Base-by-base conservation (phyloP, 495 filamentous ascomycete genomes). In the Neurospora sp. region DNA sequence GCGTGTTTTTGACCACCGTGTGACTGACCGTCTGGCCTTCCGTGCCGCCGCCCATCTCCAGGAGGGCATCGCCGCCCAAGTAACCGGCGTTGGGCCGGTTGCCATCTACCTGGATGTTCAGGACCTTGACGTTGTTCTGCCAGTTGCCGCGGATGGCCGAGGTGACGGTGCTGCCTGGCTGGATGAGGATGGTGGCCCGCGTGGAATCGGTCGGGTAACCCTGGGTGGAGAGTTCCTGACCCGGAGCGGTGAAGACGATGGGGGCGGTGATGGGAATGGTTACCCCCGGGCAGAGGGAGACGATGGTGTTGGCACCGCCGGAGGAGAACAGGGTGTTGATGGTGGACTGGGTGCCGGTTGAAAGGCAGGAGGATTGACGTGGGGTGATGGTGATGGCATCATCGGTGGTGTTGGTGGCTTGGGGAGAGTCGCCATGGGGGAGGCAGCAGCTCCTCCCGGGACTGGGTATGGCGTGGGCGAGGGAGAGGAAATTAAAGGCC, bases 321-420 rank as follows among this genome's bases (percentile, higher is more conserved):
- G 66, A 31, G 13, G 62, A 69, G 21, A 75, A 59, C 7, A 71
- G 31, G 3, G 31, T 17, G 37, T 75, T 73, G 43, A 75, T 71
- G 37, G 71, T 66, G 13, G 59, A 31, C 5, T 72, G 62, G n/a
- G 34, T 34, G 71, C 73, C 73, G 71, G 24, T 74, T 71, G 38
- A 75, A 76, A 81, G 0, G 70, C 86, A 73, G 81, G 70, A 31
- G 24, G 24, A 28, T 31, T 62, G 48, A 62, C 48, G 48, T 24
- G 48, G 48, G 13, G 3, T 31, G 13, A 31, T 28, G 0, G 48
- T 28, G 10, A 3, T 62, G 48, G 24, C 10, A 31, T 62, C 48
- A 6, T 31, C 24, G 13, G 5, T 62, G 24, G 6, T 31, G 21
- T 54, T 54, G 45, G 10, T 24, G 48, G 8, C 11, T 24, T 13